Conservation (phyloP, 441 rosid genomes). For the Croton setiger region DNA sequence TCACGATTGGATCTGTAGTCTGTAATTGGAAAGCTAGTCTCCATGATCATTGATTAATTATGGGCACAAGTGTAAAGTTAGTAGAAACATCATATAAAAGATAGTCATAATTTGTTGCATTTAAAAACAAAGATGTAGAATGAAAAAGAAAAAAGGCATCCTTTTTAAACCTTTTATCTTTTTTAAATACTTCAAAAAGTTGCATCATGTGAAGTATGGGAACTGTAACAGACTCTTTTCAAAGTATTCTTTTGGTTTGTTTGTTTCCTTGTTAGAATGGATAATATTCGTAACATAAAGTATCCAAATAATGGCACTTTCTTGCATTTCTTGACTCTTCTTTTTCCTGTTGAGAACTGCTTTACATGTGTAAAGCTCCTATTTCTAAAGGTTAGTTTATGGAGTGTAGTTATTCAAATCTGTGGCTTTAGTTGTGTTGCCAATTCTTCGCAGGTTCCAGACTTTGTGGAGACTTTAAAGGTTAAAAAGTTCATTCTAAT, state of each 20-base stretch:
- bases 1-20: slow-evolving; percentile 30
- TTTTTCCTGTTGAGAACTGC: background rate
- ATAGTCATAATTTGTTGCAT: slow-evolving; percentile 15
- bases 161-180: slow-evolving; percentile 21
- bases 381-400: background rate
- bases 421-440: background rate
- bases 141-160: background rate
- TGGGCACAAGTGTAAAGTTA: slow-evolving; percentile 19
- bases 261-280: background rate
- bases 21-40: background rate
- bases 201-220: slow-evolving; percentile 17
- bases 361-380: background rate
- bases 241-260: background rate
- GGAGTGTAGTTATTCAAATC: background rate
- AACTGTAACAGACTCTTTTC: background rate
- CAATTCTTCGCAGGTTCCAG: slow-evolving; percentile 47
- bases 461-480: slow-evolving; percentile 56
- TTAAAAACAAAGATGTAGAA: slow-evolving; percentile 16
- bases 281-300: background rate
- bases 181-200: slow-evolving; percentile 18
- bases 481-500: slow-evolving; percentile 59
- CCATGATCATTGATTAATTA: background rate
- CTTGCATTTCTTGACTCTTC: too few relatives aligned
- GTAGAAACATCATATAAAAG: slow-evolving; percentile 14
- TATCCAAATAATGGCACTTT: background rate